Evolutionary conservation across 305 asterid species (phyloP), one percentile per base, ranked within the genome.

Genomic region (Nicotiana rustica): DNA sequence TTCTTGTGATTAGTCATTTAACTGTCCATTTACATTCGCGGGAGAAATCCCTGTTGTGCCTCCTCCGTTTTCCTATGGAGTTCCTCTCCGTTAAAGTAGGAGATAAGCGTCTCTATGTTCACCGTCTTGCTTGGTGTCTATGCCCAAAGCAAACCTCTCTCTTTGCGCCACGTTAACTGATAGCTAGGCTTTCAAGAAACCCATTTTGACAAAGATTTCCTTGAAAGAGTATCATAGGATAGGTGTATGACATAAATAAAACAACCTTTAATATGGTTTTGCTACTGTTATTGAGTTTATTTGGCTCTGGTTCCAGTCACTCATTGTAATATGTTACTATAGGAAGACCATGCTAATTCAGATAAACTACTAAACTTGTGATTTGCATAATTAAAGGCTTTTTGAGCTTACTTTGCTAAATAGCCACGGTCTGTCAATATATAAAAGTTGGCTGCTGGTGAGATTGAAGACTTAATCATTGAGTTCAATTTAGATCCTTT

Each of bases 1-100:
- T 73, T 35, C 36, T 71, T 71, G 13, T 71, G 60, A 71, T 71
- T 44, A 71, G 78, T 71, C 36, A 71, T 71, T 70, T 44, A 44
- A 15, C 44, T 70, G 18, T 70, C 61, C 38, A 6, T 47, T 71
- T 47, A 60, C 78, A 21, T 47, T 71, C 38, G 38, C 60, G 8
- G 35, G 18, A 10, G 6, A 69, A 41, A 52, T 5, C 60, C 59
- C 6, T 71, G 36, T 21, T 21, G 21, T 13, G 18, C 38, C 19
- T 60, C 38, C 3, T 21, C 61, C 38, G 47, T 5, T 71, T 49
- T 71, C 61, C 61, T 71, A 47, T 71, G 38, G 49, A 19, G 17
- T 19, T 71, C 60, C 78, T 21, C 19, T 47, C 38, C 33, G 19
- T 71, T 71, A 71, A 41, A 71, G 13, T 33, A 71, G 61, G 61